These are phyloP conservation scores for Lunasporangiospora selenospora DNA, from an alignment of 192 early-diverging fungal species.

Conservation along the genomic window DNA sequence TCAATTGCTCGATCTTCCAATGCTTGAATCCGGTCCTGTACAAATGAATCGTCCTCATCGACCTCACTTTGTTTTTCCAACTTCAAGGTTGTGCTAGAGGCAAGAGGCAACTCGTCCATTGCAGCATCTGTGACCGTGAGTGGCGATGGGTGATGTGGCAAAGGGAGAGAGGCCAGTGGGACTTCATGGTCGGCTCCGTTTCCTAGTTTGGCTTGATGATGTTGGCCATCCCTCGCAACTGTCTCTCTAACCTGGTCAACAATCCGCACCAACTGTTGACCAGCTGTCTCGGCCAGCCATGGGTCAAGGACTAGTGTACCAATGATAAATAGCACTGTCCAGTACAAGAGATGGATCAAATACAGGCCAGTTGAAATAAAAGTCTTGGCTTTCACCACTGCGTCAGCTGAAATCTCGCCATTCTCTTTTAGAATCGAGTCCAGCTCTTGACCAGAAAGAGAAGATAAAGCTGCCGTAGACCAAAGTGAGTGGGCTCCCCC, in stretches of 20 bases:
- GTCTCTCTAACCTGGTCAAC: conserved; percentile 42
- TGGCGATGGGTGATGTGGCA: too few species aligned
- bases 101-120: too few species aligned
- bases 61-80: too few species aligned
- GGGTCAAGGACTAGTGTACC: conserved; percentile 49
- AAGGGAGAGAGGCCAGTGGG: too few species aligned
- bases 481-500: not conserved
- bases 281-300: conserved; percentile 53
- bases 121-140: too few species aligned
- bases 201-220: too few species aligned
- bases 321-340: conserved; percentile 51
- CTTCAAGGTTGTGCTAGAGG: too few species aligned
- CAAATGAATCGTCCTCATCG: too few species aligned
- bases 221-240: conserved; percentile 3
- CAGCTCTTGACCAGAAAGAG: conserved; percentile 16
- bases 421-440: conserved; percentile 23
- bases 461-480: not conserved
- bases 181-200: too few species aligned
- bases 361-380: conserved; percentile 32
- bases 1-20: conserved; percentile 34
- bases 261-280: conserved; percentile 48
- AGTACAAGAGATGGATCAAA: conserved; percentile 51
- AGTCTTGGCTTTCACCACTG: conserved; percentile 33
- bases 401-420: conserved; percentile 17
- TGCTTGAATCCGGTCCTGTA: not conserved